These are phyloP conservation scores for Venturia asperata DNA, from an alignment of 2,329 filamentous ascomycete species.

Conservation along the genomic window DNA sequence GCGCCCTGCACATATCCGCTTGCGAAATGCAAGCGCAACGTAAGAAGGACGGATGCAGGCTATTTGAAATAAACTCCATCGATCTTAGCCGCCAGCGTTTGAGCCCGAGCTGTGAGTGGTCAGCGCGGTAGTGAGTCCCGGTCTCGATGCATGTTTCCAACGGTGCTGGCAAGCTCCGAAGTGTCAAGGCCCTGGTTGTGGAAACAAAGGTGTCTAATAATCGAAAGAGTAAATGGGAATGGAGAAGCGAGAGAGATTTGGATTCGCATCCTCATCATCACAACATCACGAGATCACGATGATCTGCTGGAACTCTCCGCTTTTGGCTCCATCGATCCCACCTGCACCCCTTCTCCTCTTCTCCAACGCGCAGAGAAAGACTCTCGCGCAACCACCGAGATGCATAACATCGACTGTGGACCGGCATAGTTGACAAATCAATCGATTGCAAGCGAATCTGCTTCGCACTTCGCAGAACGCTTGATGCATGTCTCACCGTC, in stretches of 20 bases:
- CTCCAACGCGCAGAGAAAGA: neutral
- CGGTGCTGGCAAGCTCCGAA: too few species aligned
- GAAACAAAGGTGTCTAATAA: neutral
- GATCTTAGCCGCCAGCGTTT: neutral
- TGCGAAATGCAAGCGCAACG: neutral
- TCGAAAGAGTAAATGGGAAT: neutral
- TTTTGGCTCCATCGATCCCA: neutral
- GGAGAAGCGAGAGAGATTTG: neutral
- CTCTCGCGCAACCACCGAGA: neutral
- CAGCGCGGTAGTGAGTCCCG: neutral
- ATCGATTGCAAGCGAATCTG: neutral
- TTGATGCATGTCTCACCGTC: neutral
- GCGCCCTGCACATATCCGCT: neutral
- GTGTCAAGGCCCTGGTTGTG: too few species aligned
- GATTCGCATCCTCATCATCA: neutral
- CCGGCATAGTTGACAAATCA: neutral
- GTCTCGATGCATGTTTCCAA: neutral
- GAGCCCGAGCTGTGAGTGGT: neutral
- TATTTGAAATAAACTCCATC: slow-evolving; percentile 3
- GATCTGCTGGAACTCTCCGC: neutral
- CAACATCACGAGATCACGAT: neutral
- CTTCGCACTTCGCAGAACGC: neutral
- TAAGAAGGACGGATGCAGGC: neutral
- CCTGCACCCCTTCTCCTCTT: neutral
- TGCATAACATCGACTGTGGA: neutral